Evolutionary conservation across 371 early-diverging fungal genomes (phyloP).

Genomic region (Apophysomyces elegans): DNA sequence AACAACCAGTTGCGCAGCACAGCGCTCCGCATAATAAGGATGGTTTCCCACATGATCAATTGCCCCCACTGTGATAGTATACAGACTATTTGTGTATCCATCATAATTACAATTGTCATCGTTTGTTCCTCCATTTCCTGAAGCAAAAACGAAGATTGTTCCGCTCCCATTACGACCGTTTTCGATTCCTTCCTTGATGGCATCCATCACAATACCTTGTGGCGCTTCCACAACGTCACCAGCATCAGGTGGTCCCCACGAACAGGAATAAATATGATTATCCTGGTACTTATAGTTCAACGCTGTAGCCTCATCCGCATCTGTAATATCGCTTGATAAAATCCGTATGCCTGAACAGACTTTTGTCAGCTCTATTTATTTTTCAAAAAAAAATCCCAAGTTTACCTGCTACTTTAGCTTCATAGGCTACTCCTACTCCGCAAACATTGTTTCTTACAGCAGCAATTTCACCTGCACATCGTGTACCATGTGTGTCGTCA

Average conservation of each 20-base stretch:
- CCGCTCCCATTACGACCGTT: constrained; percentile 88
- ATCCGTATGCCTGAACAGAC: constrained; percentile 34
- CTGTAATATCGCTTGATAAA: constrained; percentile 49
- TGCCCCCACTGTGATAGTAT: constrained; percentile 92
- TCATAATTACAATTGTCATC: constrained; percentile 96
- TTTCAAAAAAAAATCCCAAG: background rate
- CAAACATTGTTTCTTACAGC: constrained; percentile 88
- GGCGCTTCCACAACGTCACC: constrained; percentile 88
- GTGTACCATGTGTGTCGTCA: constrained; percentile 94
- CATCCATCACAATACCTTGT: constrained; percentile 72
- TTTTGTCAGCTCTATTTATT: background rate
- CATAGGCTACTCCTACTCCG: constrained; percentile 93
- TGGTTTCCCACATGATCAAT: constrained; percentile 76
- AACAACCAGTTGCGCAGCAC: constrained; percentile 87
- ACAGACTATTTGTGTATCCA: constrained; percentile 94
- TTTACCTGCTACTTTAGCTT: constrained; percentile 84
- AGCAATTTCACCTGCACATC: constrained; percentile 98
- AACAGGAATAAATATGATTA: constrained; percentile 91
- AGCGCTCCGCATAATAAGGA: constrained; percentile 87
- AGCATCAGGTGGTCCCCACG: constrained; percentile 92
- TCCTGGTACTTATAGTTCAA: constrained; percentile 82
- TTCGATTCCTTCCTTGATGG: constrained; percentile 79
- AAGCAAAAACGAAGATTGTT: constrained; percentile 91
- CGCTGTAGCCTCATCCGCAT: constrained; percentile 81
- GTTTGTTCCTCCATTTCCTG: constrained; percentile 87